A percentile compares a stretch with the other conserved stretches of the same genome.
Evolutionary conservation across 441 rosid genomes (phyloP).

Genomic region (Monsonia emarginata): DNA sequence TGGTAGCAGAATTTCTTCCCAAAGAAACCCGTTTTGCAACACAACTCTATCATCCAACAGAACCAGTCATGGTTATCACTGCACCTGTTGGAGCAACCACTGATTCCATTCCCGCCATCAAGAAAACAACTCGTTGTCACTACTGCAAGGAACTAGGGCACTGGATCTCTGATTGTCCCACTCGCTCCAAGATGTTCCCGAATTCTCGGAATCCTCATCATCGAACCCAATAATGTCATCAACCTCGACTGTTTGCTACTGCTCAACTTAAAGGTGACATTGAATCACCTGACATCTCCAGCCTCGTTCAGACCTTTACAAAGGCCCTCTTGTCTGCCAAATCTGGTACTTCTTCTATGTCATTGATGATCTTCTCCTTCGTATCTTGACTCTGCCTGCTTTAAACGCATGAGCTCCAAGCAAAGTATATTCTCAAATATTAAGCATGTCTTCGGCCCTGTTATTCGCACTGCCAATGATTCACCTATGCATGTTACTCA

Average conservation of each 20-base stretch:
- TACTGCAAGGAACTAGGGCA: background rate
- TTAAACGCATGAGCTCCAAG: slow-evolving; percentile 15
- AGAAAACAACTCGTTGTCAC: background rate
- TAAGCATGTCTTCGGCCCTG: background rate
- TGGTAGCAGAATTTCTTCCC: background rate
- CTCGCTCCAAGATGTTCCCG: too few species aligned
- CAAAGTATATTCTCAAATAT: background rate
- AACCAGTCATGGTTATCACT: background rate
- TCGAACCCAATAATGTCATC: too few species aligned
- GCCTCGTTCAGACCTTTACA: too few species aligned
- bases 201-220: too few species aligned
- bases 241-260: too few species aligned
- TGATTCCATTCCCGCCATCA: too few species aligned
- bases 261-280: too few species aligned
- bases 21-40: slow-evolving; percentile 7
- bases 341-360: background rate
- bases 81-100: too few species aligned
- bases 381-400: slow-evolving; percentile 12
- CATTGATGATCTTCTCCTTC: background rate
- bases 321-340: background rate
- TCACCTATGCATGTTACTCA: background rate
- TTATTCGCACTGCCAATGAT: background rate
- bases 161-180: background rate
- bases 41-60: background rate
- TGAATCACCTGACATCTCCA: background rate